phyloP scores from a whole-genome alignment of 352 stramenopile genomes.

The Phytopythium helicoides region DNA sequence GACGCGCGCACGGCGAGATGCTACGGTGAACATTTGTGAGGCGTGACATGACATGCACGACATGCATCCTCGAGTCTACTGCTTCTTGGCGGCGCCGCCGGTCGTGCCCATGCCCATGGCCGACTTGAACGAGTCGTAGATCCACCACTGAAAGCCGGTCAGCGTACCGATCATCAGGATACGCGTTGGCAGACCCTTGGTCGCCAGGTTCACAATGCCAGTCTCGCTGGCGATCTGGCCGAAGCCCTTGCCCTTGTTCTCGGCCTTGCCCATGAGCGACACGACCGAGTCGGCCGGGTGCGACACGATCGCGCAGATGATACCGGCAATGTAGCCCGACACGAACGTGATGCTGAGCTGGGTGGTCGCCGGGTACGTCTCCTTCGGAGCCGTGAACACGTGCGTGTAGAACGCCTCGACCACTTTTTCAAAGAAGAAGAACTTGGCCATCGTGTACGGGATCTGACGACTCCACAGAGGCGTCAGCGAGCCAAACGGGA shows the following conservation, averaged over 20 bases:
- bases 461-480: conserved; percentile 92
- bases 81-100: conserved; percentile 78
- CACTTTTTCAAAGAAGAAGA: conserved; percentile 96
- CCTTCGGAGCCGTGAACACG: conserved; percentile 90
- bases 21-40: no score
- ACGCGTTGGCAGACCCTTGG: conserved; percentile 90
- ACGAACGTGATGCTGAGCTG: conserved; percentile 96
- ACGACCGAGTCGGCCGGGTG: conserved; percentile 99
- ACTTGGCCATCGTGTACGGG: conserved; percentile 99
- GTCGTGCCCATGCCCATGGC: conserved; percentile 91
- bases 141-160: conserved; percentile 96
- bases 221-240: conserved; percentile 85
- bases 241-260: conserved; percentile 91
- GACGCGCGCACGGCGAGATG: no score
- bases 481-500: conserved; percentile 91
- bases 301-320: conserved; percentile 98
- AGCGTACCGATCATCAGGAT: conserved; percentile 97
- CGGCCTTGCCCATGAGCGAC: conserved; percentile 94
- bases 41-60: no score
- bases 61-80: no score
- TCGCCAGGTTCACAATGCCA: conserved; percentile 74
- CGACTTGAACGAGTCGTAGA: conserved; percentile 96
- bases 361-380: conserved; percentile 89
- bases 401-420: conserved; percentile 87
- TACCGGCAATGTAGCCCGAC: conserved; percentile 98